Evolutionary conservation across 2,329 filamentous ascomycete genomes (phyloP), one percentile per base, ranked within the genome.

Genomic region (Phoma sp.): DNA sequence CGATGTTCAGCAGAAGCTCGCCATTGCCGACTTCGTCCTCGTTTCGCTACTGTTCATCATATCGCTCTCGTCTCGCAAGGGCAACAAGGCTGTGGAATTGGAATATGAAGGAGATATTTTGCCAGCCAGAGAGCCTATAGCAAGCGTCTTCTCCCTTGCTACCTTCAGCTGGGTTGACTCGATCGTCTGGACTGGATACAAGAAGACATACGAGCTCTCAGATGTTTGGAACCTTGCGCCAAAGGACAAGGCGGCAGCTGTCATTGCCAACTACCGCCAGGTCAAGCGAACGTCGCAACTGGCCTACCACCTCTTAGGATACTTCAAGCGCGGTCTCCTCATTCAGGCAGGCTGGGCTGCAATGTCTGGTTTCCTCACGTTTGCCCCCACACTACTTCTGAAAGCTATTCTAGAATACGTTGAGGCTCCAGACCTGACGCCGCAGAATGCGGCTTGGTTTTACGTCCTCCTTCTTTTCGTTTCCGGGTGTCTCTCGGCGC

Each of bases 371-470:
- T 74, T 95, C 33, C 90, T 98, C 62, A 93, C 91, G 2, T 99
- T 98, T 77, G 87, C 91, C 13, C 95, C 95, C 1, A 99, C 95
- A 2, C 80, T 99, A 43, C 84, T 99, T 19, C 83, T 99, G 36
- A 94, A 93, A 72, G 89, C 89, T 15, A 98, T 99, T 57, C 81
- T 99, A 25, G 88, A 97, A 74, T 97, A 96, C 69, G 89, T 98
- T n/a, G 92, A 99, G 77, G 81, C 89, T 51, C 92, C 93, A 1
- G 82, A 85, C 0, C 80, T 82, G 3, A 89, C 89, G 0, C 93
- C 95, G 0, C 78, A 84, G 44, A 98, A 95, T 72, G 92, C 96
- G 17, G 88, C 96, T 21, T 99, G 95, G 95, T 86, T 99, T 45
- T 96, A 94, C 68, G 95, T 98, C 41, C 92, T 96, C 41, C 82